Base-by-base conservation (phyloP, 768 basidiomycete species). In the Daedaleopsis sinensis region DNA sequence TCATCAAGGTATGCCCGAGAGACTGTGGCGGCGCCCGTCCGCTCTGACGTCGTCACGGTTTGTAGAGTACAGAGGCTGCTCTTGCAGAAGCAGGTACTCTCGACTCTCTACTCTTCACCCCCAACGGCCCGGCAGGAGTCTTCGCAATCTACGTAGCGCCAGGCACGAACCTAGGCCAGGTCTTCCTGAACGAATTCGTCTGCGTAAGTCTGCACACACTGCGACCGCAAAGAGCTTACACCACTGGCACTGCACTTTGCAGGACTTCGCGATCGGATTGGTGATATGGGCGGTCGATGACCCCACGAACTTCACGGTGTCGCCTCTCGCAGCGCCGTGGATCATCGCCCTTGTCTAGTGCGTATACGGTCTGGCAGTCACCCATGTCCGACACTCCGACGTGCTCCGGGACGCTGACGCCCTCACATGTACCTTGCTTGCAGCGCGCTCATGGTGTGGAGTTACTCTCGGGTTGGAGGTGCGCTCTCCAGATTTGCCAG, bases 361-460 rank as follows among this genome's bases (percentile, higher is more conserved):
- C 67, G 85, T 76, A 0, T 11, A 43, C 47, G 24, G 8, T 6
- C 47, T 13, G 27, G 27, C 27, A 3, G 27, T 32, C 27, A 32
- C 11, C 23, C 23, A 11, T 21, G 23, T 21, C 10, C 21, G 23
- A 42, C 13, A 18, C 13, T 24, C 47, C 47, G 47, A 49, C 47
- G 19, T 12, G 19, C 19, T 21, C 23, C 47, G 47, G 47, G 47
- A 49, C 47, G 47, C 47, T 49, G 47, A 49, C 47, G 11, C 7
- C 23, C 11, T 21, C 21, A 10, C 15, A 9, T 21, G 11, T n/a
- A 4, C 10, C 36, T 21, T 52, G 21, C 36, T 21, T 52, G 21
- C 52, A 89, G 87, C 66, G 83, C 76, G 52, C 72, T 79, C 39
- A 78, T 78, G 42, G 80, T 89, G 59, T 89, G 88, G 87, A 84